These are phyloP conservation scores for Colletotrichum liriopes DNA, from an alignment of 2,329 filamentous ascomycete species.

Conservation along the genomic window DNA sequence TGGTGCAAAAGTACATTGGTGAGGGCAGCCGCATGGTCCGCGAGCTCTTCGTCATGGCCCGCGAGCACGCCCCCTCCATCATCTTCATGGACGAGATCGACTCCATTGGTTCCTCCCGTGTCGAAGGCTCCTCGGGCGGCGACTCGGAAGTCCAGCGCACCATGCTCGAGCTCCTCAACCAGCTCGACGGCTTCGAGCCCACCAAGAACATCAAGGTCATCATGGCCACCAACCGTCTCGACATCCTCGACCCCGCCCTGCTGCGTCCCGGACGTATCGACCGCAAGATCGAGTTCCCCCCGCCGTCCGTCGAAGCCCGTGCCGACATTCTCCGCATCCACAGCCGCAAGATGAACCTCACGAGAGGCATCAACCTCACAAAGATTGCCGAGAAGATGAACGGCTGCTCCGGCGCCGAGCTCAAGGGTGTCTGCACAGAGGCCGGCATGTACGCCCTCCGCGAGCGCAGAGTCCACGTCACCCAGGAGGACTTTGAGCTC, in stretches of 20 bases:
- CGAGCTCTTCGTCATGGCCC: constrained; percentile 98
- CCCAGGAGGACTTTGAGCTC: constrained; percentile 98
- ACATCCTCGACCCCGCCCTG: constrained; percentile 95
- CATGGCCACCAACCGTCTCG: constrained; percentile 98
- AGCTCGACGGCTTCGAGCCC: constrained; percentile 98
- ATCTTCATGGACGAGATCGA: constrained; percentile 99
- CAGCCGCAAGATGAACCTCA: constrained; percentile 98
- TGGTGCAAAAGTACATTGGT: constrained; percentile 99
- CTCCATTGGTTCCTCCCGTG: constrained; percentile 96
- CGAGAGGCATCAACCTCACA: constrained; percentile 94
- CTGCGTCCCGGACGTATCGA: constrained; percentile 98
- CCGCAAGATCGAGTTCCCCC: constrained; percentile 98
- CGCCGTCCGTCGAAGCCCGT: constrained; percentile 94
- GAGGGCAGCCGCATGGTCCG: constrained; percentile 98
- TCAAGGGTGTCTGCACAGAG: constrained; percentile 99
- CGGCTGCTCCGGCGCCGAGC: constrained; percentile 95
- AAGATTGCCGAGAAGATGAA: constrained; percentile 99
- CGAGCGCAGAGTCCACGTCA: constrained; percentile 96
- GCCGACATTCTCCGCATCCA: constrained; percentile 98
- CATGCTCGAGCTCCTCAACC: constrained; percentile 98
- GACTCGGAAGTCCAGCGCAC: constrained; percentile 99
- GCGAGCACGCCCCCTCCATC: constrained; percentile 97
- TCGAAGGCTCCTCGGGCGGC: constrained; percentile 94
- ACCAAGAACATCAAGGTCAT: constrained; percentile 99
- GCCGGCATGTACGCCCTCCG: constrained; percentile 98